Conservation (phyloP, 2,329 filamentous ascomycete genomes). For the Lachnellula subtilissima region DNA sequence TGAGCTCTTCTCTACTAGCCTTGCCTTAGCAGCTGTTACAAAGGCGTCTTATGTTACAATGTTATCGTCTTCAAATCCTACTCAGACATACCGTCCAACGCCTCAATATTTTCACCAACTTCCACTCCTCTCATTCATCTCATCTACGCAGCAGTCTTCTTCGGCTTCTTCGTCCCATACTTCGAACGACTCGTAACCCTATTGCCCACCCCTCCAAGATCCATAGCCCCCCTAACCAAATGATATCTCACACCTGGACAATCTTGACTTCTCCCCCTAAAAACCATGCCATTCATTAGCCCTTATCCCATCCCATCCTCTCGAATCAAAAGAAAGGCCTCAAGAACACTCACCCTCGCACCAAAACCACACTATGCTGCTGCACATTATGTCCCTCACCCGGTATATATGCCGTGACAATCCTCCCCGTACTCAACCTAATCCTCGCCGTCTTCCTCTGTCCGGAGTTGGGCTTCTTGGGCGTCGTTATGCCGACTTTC, state of each 20-base stretch:
- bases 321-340: neutral
- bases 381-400: constrained; percentile 98
- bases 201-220: constrained; percentile 88
- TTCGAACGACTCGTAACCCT: constrained; percentile 84
- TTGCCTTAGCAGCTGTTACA: too few relatives aligned
- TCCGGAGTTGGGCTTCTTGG: constrained; percentile 98
- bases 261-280: constrained; percentile 76
- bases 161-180: constrained; percentile 98
- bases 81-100: constrained; percentile 1
- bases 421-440: constrained; percentile 76
- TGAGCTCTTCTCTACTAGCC: neutral
- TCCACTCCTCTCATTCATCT: neutral
- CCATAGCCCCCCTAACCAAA: constrained; percentile 82
- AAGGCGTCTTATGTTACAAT: too few relatives aligned
- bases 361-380: constrained; percentile 95
- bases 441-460: constrained; percentile 95
- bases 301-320: neutral
- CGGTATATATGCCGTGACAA: constrained; percentile 90
- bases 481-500: constrained; percentile 87
- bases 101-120: constrained; percentile 2
- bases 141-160: constrained; percentile 52
- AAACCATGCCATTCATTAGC: neutral
- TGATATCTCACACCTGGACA: constrained; percentile 98
- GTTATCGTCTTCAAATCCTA: neutral
- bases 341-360: constrained; percentile 55